Conservation (phyloP, 805 yeast species). For the Kodamaea restingae region DNA sequence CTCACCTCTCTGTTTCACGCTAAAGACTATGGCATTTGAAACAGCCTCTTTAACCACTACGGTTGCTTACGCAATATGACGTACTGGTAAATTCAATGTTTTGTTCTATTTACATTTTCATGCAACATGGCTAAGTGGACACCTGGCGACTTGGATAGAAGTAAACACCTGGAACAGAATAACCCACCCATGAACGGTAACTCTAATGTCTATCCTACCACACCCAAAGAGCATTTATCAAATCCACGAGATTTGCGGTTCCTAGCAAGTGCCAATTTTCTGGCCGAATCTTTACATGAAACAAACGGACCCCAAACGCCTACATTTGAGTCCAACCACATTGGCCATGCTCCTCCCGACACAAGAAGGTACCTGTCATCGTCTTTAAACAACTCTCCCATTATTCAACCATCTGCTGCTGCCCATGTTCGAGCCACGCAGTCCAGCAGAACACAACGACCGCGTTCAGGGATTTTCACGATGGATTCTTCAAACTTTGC, state of each 20-base stretch:
- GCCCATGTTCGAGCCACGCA: slow-evolving; percentile 10
- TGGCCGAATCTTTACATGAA: slow-evolving; percentile 29
- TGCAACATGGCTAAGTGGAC: too few relatives aligned
- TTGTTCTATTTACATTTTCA: too few relatives aligned
- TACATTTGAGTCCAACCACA: background rate
- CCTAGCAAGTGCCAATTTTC: slow-evolving; percentile 38
- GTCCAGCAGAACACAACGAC: slow-evolving; percentile 16
- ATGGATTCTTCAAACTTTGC: slow-evolving; percentile 25
- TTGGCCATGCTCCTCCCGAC: background rate
- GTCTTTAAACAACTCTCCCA: slow-evolving; percentile 21
- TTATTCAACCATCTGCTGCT: slow-evolving; percentile 14
- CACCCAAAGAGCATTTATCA: slow-evolving; percentile 2
- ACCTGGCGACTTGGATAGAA: background rate
- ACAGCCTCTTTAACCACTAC: too few relatives aligned
- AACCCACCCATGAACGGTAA: background rate
- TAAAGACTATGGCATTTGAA: too few relatives aligned
- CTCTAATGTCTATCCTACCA: background rate
- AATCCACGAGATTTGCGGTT: slow-evolving; percentile 23
- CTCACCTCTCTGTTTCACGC: too few relatives aligned
- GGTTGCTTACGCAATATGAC: too few relatives aligned
- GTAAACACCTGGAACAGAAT: too few relatives aligned
- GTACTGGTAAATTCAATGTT: too few relatives aligned
- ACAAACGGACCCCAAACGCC: slow-evolving; percentile 4
- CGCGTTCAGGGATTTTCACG: slow-evolving; percentile 33
- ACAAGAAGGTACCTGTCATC: slow-evolving; percentile 19